A percentile compares a stretch with the other conserved stretches of the same genome.
These are phyloP conservation scores for Limonium bicolor DNA, from an alignment of 148 eudicot species.

Conservation along the genomic window DNA sequence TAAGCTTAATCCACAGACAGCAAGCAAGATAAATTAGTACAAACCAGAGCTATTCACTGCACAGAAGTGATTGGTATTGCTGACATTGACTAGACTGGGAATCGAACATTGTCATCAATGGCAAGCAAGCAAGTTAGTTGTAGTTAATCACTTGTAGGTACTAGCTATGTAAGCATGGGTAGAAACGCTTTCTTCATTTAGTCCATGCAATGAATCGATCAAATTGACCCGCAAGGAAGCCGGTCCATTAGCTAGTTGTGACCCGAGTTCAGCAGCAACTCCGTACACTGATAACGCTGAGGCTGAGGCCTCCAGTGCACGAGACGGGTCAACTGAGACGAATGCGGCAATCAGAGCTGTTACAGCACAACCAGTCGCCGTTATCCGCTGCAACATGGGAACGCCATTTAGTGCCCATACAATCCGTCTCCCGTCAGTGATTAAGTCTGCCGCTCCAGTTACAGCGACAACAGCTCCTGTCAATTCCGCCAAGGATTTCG, in stretches of 20 bases:
- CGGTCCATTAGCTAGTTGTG: constrained; percentile 60
- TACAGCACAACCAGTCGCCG: constrained; percentile 82
- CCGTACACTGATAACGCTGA: constrained; percentile 67
- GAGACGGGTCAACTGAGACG: constrained; percentile 43
- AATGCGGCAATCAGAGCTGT: constrained; percentile 78
- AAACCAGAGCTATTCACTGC: too few relatives aligned
- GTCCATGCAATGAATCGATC: constrained; percentile 58
- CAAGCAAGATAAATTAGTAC: too few relatives aligned
- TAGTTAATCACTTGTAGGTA: not conserved
- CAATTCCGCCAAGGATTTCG: constrained; percentile 49
- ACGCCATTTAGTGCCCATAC: constrained; percentile 58
- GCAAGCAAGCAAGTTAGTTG: not conserved
- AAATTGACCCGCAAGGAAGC: constrained; percentile 65
- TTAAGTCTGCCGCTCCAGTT: constrained; percentile 61
- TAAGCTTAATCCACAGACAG: too few relatives aligned
- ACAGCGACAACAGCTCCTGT: constrained; percentile 54
- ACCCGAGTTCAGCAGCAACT: constrained; percentile 59
- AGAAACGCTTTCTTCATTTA: constrained; percentile 35
- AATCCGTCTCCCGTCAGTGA: constrained; percentile 60
- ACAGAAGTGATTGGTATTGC: too few relatives aligned
- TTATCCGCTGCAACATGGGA: constrained; percentile 66
- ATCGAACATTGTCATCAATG: not conserved
- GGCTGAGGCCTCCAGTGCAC: constrained; percentile 61
- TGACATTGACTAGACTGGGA: too few relatives aligned
- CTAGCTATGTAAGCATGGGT: constrained; percentile 17